Evolutionary conservation across 345 rosid species (phyloP).

Genomic region (thale cress (Arabidopsis thaliana)): TAIR10.1 NC_003070.9:26927001-26927500

Average conservation of each 20-base stretch:
- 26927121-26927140: constrained; percentile 15
- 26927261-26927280: constrained; percentile 96
- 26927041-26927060: constrained; percentile 5
- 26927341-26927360: constrained; percentile 68
- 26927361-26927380: constrained; percentile 69
- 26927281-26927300: constrained; percentile 77
- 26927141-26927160: constrained; percentile 47
- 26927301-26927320: constrained; percentile 81
- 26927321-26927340: constrained; percentile 66
- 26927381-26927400: constrained; percentile 76
- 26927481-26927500: constrained; percentile 75
- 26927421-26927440: constrained; percentile 34
- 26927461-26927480: constrained; percentile 50
- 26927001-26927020: constrained; percentile 28
- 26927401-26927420: constrained; percentile 45
- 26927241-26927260: constrained; percentile 88
- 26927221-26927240: constrained; percentile 87
- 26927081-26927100: constrained; percentile 41
- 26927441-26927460: constrained; percentile 37
- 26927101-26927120: constrained; percentile 5
- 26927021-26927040: constrained; percentile 17
- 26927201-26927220: constrained; percentile 89
- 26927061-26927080: background rate
- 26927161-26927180: constrained; percentile 86
- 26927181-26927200: constrained; percentile 99